Percentiles rank a stretch among this genome's conserved stretches.
These are phyloP conservation scores for Leishmania major DNA, from an alignment of 208 protist species.

Conservation along the genomic window DNA sequence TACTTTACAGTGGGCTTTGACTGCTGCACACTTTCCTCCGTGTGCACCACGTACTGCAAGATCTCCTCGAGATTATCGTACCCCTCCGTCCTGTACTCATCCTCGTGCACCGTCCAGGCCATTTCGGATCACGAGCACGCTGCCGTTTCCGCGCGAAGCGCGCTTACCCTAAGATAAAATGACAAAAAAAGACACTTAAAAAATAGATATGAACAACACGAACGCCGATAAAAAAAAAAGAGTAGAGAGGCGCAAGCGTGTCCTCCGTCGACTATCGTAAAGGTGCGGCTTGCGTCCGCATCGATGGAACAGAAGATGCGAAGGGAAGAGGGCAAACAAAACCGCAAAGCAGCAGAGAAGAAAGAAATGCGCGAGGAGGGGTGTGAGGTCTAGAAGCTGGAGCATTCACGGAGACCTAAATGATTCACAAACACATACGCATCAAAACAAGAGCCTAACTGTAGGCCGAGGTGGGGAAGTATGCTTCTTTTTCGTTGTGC, in stretches of 20 bases:
- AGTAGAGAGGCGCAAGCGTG: slow-evolving; percentile 3
- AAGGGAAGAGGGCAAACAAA: neutral
- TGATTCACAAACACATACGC: neutral
- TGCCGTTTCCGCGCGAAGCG: neutral
- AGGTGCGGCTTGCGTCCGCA: neutral
- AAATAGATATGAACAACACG: neutral
- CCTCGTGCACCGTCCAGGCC: slow-evolving; percentile 89
- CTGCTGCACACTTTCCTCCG: slow-evolving; percentile 30
- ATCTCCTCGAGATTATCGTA: slow-evolving; percentile 53
- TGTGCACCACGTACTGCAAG: slow-evolving; percentile 41
- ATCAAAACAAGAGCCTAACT: neutral
- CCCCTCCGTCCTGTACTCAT: slow-evolving; percentile 70
- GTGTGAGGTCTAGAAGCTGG: neutral
- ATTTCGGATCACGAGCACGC: neutral
- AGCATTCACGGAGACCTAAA: neutral
- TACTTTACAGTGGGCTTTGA: slow-evolving; percentile 57
- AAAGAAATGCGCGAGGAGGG: slow-evolving; percentile 5
- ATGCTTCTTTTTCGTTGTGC: neutral
- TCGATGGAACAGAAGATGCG: neutral
- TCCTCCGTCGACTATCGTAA: neutral
- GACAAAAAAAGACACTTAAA: neutral
- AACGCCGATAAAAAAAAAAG: neutral
- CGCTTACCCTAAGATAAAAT: neutral
- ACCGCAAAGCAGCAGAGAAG: neutral
- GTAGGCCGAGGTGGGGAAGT: neutral